Evolutionary conservation across 1,139 yeast species (phyloP).

Genomic region (Kluyveromyces sp.): DNA sequence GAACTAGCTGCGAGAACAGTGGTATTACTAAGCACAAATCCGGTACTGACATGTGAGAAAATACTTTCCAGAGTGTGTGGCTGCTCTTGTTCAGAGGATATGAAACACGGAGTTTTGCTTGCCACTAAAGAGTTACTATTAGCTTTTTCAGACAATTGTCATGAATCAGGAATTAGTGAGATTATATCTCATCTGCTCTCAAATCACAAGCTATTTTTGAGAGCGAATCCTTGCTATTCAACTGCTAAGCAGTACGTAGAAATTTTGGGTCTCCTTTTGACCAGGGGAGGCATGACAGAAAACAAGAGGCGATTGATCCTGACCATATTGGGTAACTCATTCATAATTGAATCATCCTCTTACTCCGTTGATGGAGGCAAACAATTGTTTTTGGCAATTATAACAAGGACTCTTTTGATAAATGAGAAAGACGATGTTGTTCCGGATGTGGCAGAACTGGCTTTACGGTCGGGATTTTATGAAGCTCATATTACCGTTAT

Average conservation of each 20-base stretch:
- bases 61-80: constrained; percentile 13
- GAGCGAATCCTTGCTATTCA: constrained; percentile 31
- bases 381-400: constrained; percentile 38
- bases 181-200: constrained; percentile 6
- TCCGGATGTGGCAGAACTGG: constrained; percentile 29
- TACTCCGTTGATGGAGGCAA: constrained; percentile 40
- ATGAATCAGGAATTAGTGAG: not conserved
- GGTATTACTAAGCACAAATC: constrained; percentile 41
- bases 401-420: constrained; percentile 30
- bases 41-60: constrained; percentile 23
- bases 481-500: constrained; percentile 47
- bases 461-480: constrained; percentile 37
- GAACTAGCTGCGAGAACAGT: constrained; percentile 77
- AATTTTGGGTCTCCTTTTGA: constrained; percentile 21
- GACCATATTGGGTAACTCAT: constrained; percentile 28
- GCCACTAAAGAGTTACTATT: constrained; percentile 36
- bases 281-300: constrained; percentile 3
- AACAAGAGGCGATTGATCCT: constrained; percentile 3
- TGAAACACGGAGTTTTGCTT: constrained; percentile 51
- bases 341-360: constrained; percentile 21
- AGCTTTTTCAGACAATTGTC: constrained; percentile 7
- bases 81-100: constrained; percentile 35
- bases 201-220: constrained; percentile 13
- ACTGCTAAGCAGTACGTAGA: constrained; percentile 37
- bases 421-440: constrained; percentile 22